Conservation (phyloP, 2,329 filamentous ascomycete species). For the Geoglossum cookeanum region DNA sequence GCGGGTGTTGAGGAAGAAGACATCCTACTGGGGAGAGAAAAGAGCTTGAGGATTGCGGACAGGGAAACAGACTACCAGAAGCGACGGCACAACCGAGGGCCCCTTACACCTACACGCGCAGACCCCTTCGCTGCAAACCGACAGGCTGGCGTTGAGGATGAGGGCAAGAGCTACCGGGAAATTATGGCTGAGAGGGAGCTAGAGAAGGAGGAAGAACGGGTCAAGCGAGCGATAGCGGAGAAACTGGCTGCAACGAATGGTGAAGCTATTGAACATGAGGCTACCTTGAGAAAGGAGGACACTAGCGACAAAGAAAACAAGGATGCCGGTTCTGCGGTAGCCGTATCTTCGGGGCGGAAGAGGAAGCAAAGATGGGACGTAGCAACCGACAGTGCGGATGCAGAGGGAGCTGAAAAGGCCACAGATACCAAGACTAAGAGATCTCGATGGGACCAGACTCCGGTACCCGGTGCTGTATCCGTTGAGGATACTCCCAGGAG, state of each 20-base stretch:
- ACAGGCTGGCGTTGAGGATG: constrained; percentile 44
- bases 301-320: constrained; percentile 48
- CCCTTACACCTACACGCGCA: constrained; percentile 63
- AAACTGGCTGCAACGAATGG: constrained; percentile 43
- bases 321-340: constrained; percentile 48
- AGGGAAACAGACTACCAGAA: constrained; percentile 97
- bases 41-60: constrained; percentile 76
- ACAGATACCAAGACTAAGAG: constrained; percentile 47
- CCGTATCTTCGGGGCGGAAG: constrained; percentile 46
- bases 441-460: constrained; percentile 77
- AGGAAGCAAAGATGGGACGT: constrained; percentile 95
- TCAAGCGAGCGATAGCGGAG: constrained; percentile 61
- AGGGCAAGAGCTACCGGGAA: constrained; percentile 70
- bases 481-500: constrained; percentile 46
- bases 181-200: constrained; percentile 81
- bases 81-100: constrained; percentile 67
- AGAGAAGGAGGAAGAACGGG: constrained; percentile 82
- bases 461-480: constrained; percentile 32
- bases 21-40: constrained; percentile 66
- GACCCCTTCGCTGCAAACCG: constrained; percentile 69
- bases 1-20: constrained; percentile 82
- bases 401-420: constrained; percentile 27
- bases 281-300: constrained; percentile 50
- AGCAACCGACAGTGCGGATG: constrained; percentile 35
- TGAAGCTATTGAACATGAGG: constrained; percentile 44